Evolutionary conservation across 768 basidiomycete genomes (phyloP).

Genomic region (Roridomyces roridus): DNA sequence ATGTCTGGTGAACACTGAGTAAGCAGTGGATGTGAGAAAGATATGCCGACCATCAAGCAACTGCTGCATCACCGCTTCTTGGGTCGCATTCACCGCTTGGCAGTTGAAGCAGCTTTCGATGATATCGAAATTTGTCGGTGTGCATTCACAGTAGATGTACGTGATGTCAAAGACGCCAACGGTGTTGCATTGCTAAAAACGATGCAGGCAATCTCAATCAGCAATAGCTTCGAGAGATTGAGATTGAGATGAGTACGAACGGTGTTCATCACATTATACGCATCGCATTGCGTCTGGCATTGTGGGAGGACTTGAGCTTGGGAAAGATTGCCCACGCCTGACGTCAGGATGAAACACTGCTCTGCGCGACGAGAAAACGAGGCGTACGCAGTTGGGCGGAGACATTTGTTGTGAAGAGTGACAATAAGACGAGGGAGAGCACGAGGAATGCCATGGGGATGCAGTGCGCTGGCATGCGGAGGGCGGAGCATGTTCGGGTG

Average conservation of each 20-base stretch:
- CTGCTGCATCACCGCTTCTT: conserved; percentile 14
- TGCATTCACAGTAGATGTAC: conserved; percentile 26
- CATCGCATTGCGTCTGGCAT: conserved; percentile 14
- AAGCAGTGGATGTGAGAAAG: not conserved
- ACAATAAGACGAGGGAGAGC: not conserved
- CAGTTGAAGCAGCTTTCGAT: conserved; percentile 23
- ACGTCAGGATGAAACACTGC: not conserved
- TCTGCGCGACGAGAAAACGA: no score
- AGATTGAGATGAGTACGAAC: conserved; percentile 1
- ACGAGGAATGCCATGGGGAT: conserved; percentile 3
- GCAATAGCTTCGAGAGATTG: no score
- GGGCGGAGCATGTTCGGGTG: no score
- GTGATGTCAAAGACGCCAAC: conserved; percentile 24
- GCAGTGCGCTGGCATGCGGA: conserved; percentile 4
- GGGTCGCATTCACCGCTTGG: conserved; percentile 21
- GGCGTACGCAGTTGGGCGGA: conserved; percentile 14
- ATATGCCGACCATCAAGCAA: conserved; percentile 18
- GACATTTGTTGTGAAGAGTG: not conserved
- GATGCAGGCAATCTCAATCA: not conserved
- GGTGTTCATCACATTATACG: conserved; percentile 20
- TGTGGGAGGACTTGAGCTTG: conserved; percentile 20
- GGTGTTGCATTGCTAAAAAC: conserved; percentile 11
- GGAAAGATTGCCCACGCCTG: conserved; percentile 23
- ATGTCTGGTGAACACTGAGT: not conserved
- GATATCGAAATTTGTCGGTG: conserved; percentile 19